phyloP scores from a whole-genome alignment of 192 early-diverging fungal species.

The Umbelopsis vinacea region DNA sequence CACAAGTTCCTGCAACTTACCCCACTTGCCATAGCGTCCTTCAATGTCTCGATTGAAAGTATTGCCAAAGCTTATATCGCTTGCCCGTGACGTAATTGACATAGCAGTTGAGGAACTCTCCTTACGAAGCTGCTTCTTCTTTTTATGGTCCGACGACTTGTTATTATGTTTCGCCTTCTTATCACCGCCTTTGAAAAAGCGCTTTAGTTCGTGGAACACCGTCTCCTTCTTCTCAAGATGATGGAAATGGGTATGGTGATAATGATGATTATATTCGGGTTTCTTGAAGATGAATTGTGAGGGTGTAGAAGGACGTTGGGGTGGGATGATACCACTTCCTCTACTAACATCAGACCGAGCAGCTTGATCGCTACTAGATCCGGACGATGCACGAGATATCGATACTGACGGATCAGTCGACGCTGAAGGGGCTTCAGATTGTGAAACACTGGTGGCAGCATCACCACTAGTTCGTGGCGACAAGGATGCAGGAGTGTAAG shows the following conservation, averaged over 20 bases:
- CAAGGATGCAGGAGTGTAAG: conserved; percentile 38
- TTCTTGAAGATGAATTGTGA: conserved; percentile 46
- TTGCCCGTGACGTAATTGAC: conserved; percentile 15
- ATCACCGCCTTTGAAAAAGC: conserved; percentile 47
- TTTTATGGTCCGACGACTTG: conserved; percentile 14
- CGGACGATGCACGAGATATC: background rate
- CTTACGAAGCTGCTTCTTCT: conserved; percentile 21
- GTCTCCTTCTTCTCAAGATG: conserved; percentile 42
- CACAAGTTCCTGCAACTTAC: conserved; percentile 24
- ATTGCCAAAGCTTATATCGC: conserved; percentile 39
- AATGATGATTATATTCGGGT: conserved; percentile 45
- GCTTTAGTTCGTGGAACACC: conserved; percentile 56
- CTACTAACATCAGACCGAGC: background rate
- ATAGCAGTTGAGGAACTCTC: background rate
- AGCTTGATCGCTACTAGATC: background rate
- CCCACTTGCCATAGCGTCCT: conserved; percentile 45
- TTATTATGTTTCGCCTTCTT: background rate
- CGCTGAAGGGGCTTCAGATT: background rate
- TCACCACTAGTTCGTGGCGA: conserved; percentile 39
- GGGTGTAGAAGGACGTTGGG: conserved; percentile 34
- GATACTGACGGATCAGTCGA: conserved; percentile 8
- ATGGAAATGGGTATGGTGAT: conserved; percentile 45
- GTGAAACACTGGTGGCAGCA: background rate
- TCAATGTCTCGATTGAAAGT: conserved; percentile 44
- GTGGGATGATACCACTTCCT: conserved; percentile 21